Conservation (phyloP, 495 filamentous ascomycete species). For the Penicillium canariense region DNA sequence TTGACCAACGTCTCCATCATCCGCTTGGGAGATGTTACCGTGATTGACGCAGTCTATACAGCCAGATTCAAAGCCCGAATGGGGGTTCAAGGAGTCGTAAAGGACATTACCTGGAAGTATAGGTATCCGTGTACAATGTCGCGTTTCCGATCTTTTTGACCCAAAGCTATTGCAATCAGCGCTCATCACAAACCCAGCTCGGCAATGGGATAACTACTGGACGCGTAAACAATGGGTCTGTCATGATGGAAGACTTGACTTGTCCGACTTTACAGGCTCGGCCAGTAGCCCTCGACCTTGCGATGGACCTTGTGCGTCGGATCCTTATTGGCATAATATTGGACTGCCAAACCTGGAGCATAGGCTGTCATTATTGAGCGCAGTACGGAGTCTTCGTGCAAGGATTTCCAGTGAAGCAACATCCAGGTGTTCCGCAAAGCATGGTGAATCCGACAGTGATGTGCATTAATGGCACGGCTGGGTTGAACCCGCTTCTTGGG, state of each 20-base stretch:
- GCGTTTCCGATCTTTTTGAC: conserved; percentile 47
- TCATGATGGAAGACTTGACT: conserved; percentile 39
- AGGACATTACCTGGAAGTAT: conserved; percentile 43
- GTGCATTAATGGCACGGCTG: conserved; percentile 36
- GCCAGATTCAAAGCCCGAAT: conserved; percentile 45
- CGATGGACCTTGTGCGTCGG: conserved; percentile 39
- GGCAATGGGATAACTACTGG: conserved; percentile 16
- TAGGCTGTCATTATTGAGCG: conserved; percentile 39
- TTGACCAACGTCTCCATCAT: conserved; percentile 40
- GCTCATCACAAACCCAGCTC: conserved; percentile 22
- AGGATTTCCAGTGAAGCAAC: conserved; percentile 29
- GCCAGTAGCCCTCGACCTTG: conserved; percentile 39
- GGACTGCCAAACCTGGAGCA: conserved; percentile 36
- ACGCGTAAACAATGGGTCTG: conserved; percentile 27
- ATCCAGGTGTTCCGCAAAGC: conserved; percentile 38
- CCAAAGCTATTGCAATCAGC: conserved; percentile 40
- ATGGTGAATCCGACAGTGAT: conserved; percentile 26
- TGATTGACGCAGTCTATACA: conserved; percentile 38
- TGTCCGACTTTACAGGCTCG: conserved; percentile 40
- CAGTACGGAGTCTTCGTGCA: conserved; percentile 35
- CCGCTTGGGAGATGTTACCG: conserved; percentile 38
- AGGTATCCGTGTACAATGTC: conserved; percentile 43
- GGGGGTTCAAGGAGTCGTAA: conserved; percentile 39
- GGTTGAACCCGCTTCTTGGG: conserved; percentile 35
- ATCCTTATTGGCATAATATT: conserved; percentile 42